Percentiles rank a stretch among this genome's conserved stretches.
phyloP scores from a whole-genome alignment of 805 yeast species.

The Candida hispaniensis region DNA sequence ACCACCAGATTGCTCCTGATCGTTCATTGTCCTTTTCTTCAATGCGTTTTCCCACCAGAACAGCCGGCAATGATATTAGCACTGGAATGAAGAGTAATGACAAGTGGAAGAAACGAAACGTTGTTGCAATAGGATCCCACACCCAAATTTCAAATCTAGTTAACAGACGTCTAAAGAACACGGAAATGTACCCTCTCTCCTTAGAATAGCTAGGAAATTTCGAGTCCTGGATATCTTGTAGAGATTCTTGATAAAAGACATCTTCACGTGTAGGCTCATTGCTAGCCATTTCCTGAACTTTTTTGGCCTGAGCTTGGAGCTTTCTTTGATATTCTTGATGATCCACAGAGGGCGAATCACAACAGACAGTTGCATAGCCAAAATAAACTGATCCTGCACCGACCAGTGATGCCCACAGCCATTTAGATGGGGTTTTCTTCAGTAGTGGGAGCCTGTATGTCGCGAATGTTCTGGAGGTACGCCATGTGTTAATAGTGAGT shows the following conservation, averaged over 20 bases:
- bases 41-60: constrained; percentile 37
- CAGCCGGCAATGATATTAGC: constrained; percentile 50
- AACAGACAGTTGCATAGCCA: too few relatives aligned
- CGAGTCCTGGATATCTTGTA: neutral
- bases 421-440: too few relatives aligned
- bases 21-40: constrained; percentile 32
- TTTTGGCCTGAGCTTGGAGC: too few relatives aligned
- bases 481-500: too few relatives aligned
- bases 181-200: constrained; percentile 1
- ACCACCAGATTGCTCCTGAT: constrained; percentile 66
- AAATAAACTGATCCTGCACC: too few relatives aligned
- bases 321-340: too few relatives aligned
- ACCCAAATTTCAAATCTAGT: constrained; percentile 11
- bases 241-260: constrained; percentile 1
- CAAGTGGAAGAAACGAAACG: constrained; percentile 59
- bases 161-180: constrained; percentile 4
- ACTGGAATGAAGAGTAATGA: constrained; percentile 61
- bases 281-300: too few relatives aligned
- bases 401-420: too few relatives aligned
- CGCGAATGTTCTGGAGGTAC: too few relatives aligned
- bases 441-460: too few relatives aligned
- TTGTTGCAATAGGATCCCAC: constrained; percentile 55
- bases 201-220: constrained; percentile 2
- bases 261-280: constrained; percentile 9
- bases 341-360: too few relatives aligned